Percentiles rank a stretch among this genome's conserved stretches.
Conservation (phyloP, 108 stramenopile genomes). For the Pseudonitzschia pungens region DNA sequence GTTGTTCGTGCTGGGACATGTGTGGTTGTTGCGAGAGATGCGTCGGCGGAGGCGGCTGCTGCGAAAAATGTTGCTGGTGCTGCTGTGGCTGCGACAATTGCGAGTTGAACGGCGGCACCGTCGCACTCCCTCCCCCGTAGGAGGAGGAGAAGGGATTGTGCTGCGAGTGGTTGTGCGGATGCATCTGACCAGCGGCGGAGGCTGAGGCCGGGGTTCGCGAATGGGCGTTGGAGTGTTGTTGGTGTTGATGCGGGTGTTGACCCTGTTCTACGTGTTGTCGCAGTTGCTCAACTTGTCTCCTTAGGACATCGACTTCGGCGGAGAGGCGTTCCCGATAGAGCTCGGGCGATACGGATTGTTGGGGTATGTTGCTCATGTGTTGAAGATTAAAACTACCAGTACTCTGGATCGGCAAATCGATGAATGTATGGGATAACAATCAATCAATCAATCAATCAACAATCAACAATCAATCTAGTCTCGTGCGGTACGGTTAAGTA, state of each 20-base stretch:
- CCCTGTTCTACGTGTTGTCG: conserved; percentile 1
- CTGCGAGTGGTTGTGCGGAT: neutral
- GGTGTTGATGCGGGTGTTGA: neutral
- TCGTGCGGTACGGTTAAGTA: no score
- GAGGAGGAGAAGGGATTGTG: neutral
- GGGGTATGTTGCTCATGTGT: neutral
- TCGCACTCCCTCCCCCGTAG: neutral
- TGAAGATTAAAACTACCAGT: neutral
- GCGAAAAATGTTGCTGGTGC: neutral
- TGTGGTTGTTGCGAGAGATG: neutral
- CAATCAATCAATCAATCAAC: no score
- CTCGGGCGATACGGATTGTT: neutral
- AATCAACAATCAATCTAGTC: no score
- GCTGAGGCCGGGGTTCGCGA: neutral
- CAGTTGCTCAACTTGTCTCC: neutral
- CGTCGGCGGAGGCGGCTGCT: neutral
- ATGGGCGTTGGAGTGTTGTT: neutral
- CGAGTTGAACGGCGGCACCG: no score
- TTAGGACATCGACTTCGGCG: neutral
- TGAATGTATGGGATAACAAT: no score
- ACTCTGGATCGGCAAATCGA: neutral
- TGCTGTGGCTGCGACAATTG: neutral
- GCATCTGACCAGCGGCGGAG: neutral
- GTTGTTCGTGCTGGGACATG: neutral
- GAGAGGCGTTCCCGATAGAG: neutral